A percentile compares a stretch with the other conserved stretches of the same genome.
These are phyloP conservation scores for Chondrus crispus DNA, from an alignment of 23 red algal genomes.

Conservation along the genomic window DNA sequence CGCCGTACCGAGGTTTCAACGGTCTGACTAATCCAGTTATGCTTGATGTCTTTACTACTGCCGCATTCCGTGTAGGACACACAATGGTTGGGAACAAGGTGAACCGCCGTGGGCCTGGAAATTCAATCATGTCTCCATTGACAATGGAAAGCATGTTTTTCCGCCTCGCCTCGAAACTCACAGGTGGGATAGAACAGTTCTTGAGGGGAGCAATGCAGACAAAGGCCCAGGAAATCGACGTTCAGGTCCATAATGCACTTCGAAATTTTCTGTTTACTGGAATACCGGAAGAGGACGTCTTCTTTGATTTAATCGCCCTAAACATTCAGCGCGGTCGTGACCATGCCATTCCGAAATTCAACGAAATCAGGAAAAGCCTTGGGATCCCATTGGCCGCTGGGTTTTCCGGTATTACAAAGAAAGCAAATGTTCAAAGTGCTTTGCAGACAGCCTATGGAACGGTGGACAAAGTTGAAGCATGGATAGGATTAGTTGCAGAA, in stretches of 20 bases:
- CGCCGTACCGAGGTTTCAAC: slow-evolving; percentile 37
- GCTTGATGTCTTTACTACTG: slow-evolving; percentile 41
- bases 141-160: slow-evolving; percentile 47
- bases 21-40: slow-evolving; percentile 12
- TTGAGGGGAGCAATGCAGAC: slow-evolving; percentile 15
- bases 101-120: slow-evolving; percentile 12
- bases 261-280: slow-evolving; percentile 62
- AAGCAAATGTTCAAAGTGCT: background rate
- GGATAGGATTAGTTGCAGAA: background rate
- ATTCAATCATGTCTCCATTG: background rate
- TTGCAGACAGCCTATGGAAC: background rate
- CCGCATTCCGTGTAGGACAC: slow-evolving; percentile 67
- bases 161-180: slow-evolving; percentile 9
- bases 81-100: slow-evolving; percentile 54
- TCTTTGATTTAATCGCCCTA: slow-evolving; percentile 59
- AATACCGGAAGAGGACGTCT: slow-evolving; percentile 33
- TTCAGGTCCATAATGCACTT: slow-evolving; percentile 35
- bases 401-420: background rate
- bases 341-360: slow-evolving; percentile 29
- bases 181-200: slow-evolving; percentile 32
- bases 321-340: slow-evolving; percentile 73
- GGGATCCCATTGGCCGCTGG: background rate
- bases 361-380: background rate
- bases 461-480: background rate
- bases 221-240: slow-evolving; percentile 53